Evolutionary conservation across 169 alveolate species (phyloP), one percentile per base, ranked within the genome.

Genomic region (Plasmodium inui): DNA sequence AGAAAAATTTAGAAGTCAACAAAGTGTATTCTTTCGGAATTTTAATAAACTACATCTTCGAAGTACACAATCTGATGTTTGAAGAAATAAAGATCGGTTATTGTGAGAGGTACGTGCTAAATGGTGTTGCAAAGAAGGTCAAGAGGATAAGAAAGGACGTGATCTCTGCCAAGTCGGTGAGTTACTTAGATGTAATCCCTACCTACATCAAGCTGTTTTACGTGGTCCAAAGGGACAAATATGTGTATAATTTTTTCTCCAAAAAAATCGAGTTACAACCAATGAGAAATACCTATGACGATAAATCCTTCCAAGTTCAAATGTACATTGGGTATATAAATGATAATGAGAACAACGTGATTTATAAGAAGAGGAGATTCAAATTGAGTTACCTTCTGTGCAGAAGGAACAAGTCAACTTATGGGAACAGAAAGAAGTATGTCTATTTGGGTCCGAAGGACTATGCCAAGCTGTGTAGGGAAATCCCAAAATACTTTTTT

Each of bases 11-110:
- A 19, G 93, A 86, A 34, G 22, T 76, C 0, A 86, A 86, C 32
- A 86, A 86, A 8, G 67, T 86, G 14, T 86, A 86, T 14, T 10
- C 93, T 0, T 86, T 86, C 44, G 93, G 93, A 0, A 53, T 86
- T 19, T 28, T 39, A 7, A 86, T 86, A 17, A 83, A 86, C n/a
- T 86, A 86, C 71, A 86, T 86, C 1, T 86, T 86, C 67, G 93
- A 86, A 76, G 37, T 86, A 4, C 93, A 86, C 22, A 86, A 86
- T 5, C 17, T 86, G 1, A 12, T 86, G 57, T 57, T 50, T 76
- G 85, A 86, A 53, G 84, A 74, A 53, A 44, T 86, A 26, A 74
- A 57, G 14, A 53, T 86, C 3, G 86, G 93, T 0, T 86, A 86
- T 22, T 86, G 85, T 76, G 82, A 86, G 22, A 86, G 80, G 28